Evolutionary conservation across 2,329 filamentous ascomycete species (phyloP), one percentile per base, ranked within the genome.

Genomic region (Kalaharituber pfeilii): DNA sequence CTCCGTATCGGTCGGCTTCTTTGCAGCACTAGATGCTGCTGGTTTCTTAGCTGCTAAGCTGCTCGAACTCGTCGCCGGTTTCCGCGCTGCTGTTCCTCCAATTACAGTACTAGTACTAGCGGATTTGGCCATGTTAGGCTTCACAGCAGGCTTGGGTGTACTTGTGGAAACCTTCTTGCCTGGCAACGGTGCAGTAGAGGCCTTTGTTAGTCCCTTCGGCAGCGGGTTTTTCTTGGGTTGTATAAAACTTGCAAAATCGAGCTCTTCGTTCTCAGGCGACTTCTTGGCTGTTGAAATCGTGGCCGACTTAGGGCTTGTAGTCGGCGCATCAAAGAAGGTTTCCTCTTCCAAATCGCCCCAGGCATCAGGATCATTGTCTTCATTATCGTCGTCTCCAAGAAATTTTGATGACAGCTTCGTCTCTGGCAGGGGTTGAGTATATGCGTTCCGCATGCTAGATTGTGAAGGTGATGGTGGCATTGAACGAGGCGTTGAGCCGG

Each of bases 221-320:
- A 96, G 66, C 2, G 81, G 71, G 60, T 81, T 76, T 5, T 83
- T 79, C 66, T 95, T 86, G 11, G 88, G 87, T 11, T 86, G 87
- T 22, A 96, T 69, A 88, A 91, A 96, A 4, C 87, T 88, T 4
- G 87, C 89, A 68, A 98, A 96, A 67, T 96, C 91, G 0, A 89
- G 89, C 67, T 98, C 89, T 2, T 82, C 81, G 25, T 84, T 80
- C 62, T 94, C 87, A 4, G 56, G 53, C 20, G 66, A 62, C 28
- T 68, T 66, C 49, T 62, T 61, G 9, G 63, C 57, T 7, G 62
- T 56, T 28, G 66, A 62, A 7, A 65, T 56, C 1, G 66, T 60
- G 27, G 59, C 63, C 15, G 56, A 58, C 51, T 49, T 62, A 56
- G 33, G 62, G 28, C 65, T 65, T 4, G 66, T 57, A n/a, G 57